A percentile compares a stretch with the other conserved stretches of the same genome.
These are phyloP conservation scores for Ramalina peruviana DNA, from an alignment of 495 filamentous ascomycete species.

Conservation along the genomic window DNA sequence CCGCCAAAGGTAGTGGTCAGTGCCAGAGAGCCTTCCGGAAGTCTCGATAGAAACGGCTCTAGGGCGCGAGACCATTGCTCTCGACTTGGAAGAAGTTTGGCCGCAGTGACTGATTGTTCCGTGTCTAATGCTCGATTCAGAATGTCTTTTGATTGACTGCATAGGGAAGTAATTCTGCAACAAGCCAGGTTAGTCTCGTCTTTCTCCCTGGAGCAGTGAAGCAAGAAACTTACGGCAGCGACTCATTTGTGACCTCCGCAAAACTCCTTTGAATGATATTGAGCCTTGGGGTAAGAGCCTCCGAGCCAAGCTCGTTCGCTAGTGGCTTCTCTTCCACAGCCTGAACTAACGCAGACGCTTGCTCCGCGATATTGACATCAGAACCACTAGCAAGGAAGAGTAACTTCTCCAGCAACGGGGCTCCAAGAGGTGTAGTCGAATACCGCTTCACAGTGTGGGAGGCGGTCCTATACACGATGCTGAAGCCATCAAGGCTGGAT, in stretches of 20 bases:
- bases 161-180: conserved; percentile 37
- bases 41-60: conserved; percentile 39
- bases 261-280: conserved; percentile 41
- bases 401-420: conserved; percentile 39
- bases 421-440: conserved; percentile 26
- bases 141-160: conserved; percentile 38
- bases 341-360: conserved; percentile 32
- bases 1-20: conserved; percentile 61
- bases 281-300: conserved; percentile 23
- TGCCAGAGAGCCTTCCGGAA: conserved; percentile 48
- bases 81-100: conserved; percentile 34
- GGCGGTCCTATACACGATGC: conserved; percentile 19
- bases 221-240: conserved; percentile 27
- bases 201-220: neutral
- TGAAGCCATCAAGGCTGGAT: conserved; percentile 21
- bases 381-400: conserved; percentile 42
- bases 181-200: neutral
- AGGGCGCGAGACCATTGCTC: conserved; percentile 40
- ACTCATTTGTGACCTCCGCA: conserved; percentile 32
- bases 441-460: conserved; percentile 18
- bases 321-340: conserved; percentile 25
- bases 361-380: conserved; percentile 36
- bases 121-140: conserved; percentile 25
- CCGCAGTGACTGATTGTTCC: conserved; percentile 20
- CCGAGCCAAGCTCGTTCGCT: conserved; percentile 22